Evolutionary conservation across 1,284 basidiomycete species (phyloP).

Genomic region (Farysia itapuensis): DNA sequence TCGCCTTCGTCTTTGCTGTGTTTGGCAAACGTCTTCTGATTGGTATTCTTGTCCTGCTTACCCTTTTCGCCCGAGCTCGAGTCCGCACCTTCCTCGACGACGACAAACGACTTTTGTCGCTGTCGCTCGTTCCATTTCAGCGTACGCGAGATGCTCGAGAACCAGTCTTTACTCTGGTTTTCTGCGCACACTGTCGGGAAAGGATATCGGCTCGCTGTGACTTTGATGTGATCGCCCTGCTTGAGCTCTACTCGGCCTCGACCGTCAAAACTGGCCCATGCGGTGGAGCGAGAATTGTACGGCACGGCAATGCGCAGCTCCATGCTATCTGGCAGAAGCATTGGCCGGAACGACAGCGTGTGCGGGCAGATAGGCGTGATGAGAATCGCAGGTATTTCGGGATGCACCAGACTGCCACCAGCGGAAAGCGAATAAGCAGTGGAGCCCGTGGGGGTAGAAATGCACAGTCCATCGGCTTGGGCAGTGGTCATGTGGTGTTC

Average conservation of each 20-base stretch:
- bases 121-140: constrained; percentile 71
- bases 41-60: constrained; percentile 2
- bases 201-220: constrained; percentile 94
- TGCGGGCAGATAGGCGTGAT: constrained; percentile 99
- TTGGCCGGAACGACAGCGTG: constrained; percentile 95
- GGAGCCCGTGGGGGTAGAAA: constrained; percentile 95
- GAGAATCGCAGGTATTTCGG: constrained; percentile 92
- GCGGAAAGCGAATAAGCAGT: constrained; percentile 94
- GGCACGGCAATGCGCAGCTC: constrained; percentile 97
- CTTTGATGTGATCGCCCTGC: constrained; percentile 97
- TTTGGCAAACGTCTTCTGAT: constrained; percentile 21
- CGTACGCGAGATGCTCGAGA: constrained; percentile 91
- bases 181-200: constrained; percentile 98
- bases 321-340: constrained; percentile 95
- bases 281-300: constrained; percentile 95
- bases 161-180: constrained; percentile 97
- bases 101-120: constrained; percentile 55
- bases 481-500: constrained; percentile 99
- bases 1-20: constrained; percentile 9
- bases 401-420: constrained; percentile 95
- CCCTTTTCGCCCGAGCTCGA: constrained; percentile 11
- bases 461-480: constrained; percentile 93
- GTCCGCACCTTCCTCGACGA: constrained; percentile 75
- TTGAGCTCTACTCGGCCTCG: constrained; percentile 82
- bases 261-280: constrained; percentile 98